These are phyloP conservation scores for Entelexis paramagnoliae DNA, from an alignment of 1,139 yeast species.

Conservation along the genomic window DNA sequence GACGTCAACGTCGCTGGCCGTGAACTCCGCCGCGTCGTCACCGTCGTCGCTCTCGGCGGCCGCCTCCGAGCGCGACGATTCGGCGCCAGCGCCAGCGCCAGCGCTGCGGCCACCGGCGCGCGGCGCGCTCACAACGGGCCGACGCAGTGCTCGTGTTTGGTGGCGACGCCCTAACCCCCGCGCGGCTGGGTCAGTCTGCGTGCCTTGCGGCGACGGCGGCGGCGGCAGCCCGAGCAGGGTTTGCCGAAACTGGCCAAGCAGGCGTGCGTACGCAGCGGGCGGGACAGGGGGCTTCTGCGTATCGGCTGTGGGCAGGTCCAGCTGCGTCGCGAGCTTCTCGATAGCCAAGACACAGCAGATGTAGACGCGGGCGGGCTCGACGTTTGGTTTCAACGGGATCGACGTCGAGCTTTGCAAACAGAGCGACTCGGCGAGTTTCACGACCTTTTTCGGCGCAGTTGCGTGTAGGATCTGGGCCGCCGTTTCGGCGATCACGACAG, in stretches of 20 bases:
- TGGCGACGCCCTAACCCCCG: neutral
- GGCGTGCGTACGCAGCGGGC: constrained; percentile 26
- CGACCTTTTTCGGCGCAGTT: constrained; percentile 15
- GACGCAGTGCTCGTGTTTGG: constrained; percentile 2
- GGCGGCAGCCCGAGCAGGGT: constrained; percentile 13
- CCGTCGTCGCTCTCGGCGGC: neutral
- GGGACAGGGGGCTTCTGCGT: constrained; percentile 28
- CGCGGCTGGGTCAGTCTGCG: too few species aligned
- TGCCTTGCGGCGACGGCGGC: neutral
- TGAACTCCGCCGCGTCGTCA: too few species aligned
- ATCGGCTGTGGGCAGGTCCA: constrained; percentile 25
- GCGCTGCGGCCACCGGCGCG: neutral
- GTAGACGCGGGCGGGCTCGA: constrained; percentile 31
- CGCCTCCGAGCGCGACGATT: neutral
- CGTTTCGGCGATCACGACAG: constrained; percentile 8
- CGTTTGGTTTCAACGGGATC: constrained; percentile 26
- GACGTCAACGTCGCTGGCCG: too few species aligned
- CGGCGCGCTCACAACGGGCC: neutral
- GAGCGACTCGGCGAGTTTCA: constrained; percentile 12
- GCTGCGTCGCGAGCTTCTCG: constrained; percentile 24
- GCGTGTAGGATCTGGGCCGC: constrained; percentile 7
- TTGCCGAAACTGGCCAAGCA: constrained; percentile 26
- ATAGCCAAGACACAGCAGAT: constrained; percentile 31
- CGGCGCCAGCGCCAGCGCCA: neutral
- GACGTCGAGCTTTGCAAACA: constrained; percentile 18